phyloP scores from a whole-genome alignment of 345 rosid species.

The Moricandia arvensis region DNA sequence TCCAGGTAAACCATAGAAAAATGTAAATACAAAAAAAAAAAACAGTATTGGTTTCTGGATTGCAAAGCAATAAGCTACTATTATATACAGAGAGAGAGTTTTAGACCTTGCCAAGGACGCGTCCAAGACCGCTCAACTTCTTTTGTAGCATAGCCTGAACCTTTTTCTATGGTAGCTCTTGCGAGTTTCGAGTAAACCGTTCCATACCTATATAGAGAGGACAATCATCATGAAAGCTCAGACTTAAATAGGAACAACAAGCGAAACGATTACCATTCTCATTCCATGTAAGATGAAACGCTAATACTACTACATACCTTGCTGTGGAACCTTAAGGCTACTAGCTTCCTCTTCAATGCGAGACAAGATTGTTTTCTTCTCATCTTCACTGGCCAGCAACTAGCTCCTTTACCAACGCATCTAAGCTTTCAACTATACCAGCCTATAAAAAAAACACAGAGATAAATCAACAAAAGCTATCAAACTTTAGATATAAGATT shows the following conservation, averaged over 20 bases:
- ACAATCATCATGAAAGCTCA: not conserved
- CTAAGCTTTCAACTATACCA: slow-evolving; percentile 78
- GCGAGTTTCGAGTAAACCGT: slow-evolving; percentile 81
- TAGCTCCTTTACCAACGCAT: slow-evolving; percentile 31
- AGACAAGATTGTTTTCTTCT: slow-evolving; percentile 13
- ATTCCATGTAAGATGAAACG: not conserved
- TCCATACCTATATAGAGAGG: slow-evolving; percentile 53
- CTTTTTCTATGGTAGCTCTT: slow-evolving; percentile 68
- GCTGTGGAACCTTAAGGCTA: slow-evolving; percentile 59
- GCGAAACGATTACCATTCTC: not conserved
- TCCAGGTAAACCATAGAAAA: not conserved
- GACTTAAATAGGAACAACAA: not conserved
- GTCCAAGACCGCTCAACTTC: slow-evolving; percentile 78
- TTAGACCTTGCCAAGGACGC: slow-evolving; percentile 78
- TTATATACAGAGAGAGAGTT: not conserved
- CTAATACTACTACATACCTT: slow-evolving; percentile 46
- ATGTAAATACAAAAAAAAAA: not conserved
- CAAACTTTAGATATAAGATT: not conserved
- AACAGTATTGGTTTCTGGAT: not conserved
- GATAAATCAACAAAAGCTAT: not conserved
- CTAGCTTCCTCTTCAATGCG: slow-evolving; percentile 14
- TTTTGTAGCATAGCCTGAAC: slow-evolving; percentile 71
- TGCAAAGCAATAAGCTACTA: not conserved
- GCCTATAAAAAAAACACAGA: slow-evolving; percentile 49
- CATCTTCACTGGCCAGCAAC: not conserved